Conservation (phyloP, 805 yeast species). For the Pichia exigua region DNA sequence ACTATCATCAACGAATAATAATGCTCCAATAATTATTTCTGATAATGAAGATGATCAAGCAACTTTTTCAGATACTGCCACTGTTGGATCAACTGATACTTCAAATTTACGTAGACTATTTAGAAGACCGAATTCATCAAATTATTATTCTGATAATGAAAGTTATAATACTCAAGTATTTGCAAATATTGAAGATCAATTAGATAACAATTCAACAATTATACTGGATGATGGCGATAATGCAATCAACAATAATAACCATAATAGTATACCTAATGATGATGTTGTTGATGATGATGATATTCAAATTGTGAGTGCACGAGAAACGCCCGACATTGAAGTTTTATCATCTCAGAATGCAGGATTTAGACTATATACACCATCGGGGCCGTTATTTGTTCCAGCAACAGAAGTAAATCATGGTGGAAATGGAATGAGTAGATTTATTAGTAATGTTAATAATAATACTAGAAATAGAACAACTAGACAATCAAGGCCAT, state of each 20-base stretch:
- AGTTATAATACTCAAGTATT: neutral
- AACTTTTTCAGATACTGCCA: constrained; percentile 5
- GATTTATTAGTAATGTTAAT: neutral
- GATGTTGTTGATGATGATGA: constrained; percentile 16
- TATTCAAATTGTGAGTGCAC: constrained; percentile 19
- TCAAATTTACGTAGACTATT: neutral
- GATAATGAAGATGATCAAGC: neutral
- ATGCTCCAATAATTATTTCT: constrained; percentile 18
- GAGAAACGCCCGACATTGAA: constrained; percentile 12
- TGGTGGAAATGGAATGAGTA: neutral
- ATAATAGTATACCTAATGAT: neutral
- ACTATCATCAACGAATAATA: neutral
- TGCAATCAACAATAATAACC: neutral
- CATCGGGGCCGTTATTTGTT: constrained; percentile 5
- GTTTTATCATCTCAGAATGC: constrained; percentile 2
- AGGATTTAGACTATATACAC: constrained; percentile 4
- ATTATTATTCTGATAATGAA: neutral
- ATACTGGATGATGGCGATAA: neutral
- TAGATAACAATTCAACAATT: neutral
- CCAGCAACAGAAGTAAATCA: constrained; percentile 3
- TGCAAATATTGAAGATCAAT: neutral
- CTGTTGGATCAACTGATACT: neutral
- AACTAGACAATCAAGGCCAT: neutral
- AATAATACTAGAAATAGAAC: neutral
- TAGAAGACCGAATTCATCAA: neutral